Evolutionary conservation across 306 rosid species (phyloP), one percentile per base, ranked within the genome.

Genomic region (Sphenostylis stenocarpa): DNA sequence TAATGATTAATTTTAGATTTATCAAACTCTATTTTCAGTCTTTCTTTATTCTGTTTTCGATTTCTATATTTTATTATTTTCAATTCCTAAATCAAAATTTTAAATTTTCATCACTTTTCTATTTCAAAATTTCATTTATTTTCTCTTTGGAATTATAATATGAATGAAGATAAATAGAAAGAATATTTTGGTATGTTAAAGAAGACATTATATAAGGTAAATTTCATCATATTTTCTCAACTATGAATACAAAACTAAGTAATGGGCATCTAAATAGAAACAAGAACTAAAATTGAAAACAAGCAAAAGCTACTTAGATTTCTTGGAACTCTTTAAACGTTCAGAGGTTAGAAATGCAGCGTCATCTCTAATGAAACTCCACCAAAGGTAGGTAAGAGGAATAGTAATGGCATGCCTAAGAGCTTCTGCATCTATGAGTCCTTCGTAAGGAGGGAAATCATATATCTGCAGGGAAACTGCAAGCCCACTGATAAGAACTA

Each of bases 311-410:
- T 91, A 91, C 67, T 91, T 88, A 23, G 90, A 84, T 68, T 91
- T 91, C 69, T 89, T 88, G 38, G 87, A 77, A 56, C 84, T 91
- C 80, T 81, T 88, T 26, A 81, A 48, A 55, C 71, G 80, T 53
- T 61, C 62, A 52, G 85, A 65, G 72, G 93, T 84, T 39, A 33
- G 60, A 53, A 89, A 83, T 81, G 77, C 75, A 13, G 90, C 93
- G 79, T 93, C 98, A 16, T 91, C 97, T 77, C 85, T 80, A 55
- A 85, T 80, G 67, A 93, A 93, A 84, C 93, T 89, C 98, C 98
- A 93, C 98, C 91, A 88, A 13, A 91, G 36, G 70, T 77, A 86
- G 20, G 97, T 89, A 24, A 93, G 73, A 13, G 98, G 98, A 75
- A 93, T 63, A 45, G 92, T 91, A 29, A 90, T 68, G 78, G 91